Percentiles rank a stretch among this genome's conserved stretches.
These are phyloP conservation scores for Alternaria brassicicola DNA, from an alignment of 2,329 filamentous ascomycete genomes.

Conservation along the genomic window DNA sequence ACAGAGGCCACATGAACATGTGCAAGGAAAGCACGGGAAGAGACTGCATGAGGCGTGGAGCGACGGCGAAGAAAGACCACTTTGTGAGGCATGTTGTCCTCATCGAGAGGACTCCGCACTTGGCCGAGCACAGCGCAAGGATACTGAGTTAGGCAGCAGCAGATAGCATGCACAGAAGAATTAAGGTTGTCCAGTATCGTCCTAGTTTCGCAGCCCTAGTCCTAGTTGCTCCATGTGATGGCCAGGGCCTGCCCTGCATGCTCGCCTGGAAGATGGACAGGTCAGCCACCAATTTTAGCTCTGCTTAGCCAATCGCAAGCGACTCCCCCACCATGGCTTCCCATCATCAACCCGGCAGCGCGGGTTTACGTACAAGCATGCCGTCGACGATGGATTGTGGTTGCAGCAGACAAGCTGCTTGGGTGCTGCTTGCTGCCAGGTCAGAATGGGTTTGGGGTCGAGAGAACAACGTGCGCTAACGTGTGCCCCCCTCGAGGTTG, in stretches of 20 bases:
- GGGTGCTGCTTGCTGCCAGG: neutral
- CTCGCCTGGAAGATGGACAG: conserved; percentile 8
- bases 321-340: conserved; percentile 1
- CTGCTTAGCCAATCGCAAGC: conserved; percentile 1
- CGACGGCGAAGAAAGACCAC: neutral
- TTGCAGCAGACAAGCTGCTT: neutral
- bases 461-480: conserved; percentile 2
- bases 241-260: conserved; percentile 11
- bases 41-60: conserved; percentile 5
- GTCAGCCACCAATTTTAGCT: conserved; percentile 13
- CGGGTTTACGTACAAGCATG: conserved; percentile 21
- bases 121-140: conserved; percentile 4
- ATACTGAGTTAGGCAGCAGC: conserved; percentile 6
- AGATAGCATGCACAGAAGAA: conserved; percentile 10
- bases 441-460: neutral
- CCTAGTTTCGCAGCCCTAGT: conserved; percentile 14
- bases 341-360: conserved; percentile 4
- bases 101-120: neutral
- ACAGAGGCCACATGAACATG: neutral
- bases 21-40: conserved; percentile 1
- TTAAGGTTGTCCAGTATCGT: conserved; percentile 8
- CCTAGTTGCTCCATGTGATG: conserved; percentile 10
- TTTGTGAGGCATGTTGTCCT: neutral
- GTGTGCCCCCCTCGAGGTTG: conserved; percentile 9
- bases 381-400: neutral